Evolutionary conservation across 2,329 filamentous ascomycete species (phyloP).

Genomic region (Neoarthrinium moseri): DNA sequence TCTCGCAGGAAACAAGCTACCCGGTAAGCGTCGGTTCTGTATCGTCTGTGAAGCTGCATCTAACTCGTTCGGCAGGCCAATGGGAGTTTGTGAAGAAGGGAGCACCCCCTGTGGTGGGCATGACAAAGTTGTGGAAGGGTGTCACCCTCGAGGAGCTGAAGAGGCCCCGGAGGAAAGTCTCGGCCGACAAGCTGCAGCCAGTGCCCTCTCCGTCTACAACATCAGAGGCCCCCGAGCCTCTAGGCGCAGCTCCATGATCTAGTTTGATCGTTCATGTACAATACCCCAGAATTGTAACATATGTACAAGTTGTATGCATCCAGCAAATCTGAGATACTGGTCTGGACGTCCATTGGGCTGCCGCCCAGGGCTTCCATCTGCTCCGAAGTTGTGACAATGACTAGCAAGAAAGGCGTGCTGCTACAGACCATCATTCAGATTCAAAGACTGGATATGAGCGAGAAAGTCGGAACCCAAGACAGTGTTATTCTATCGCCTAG

Average conservation of each 20-base stretch:
- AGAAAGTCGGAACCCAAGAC: no score
- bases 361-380: no score
- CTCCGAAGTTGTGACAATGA: no score
- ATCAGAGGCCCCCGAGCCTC: not conserved
- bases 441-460: no score
- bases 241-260: not conserved
- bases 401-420: no score
- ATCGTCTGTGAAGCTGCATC: not conserved
- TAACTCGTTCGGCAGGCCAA: constrained; percentile 49
- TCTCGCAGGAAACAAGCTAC: constrained; percentile 90
- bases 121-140: constrained; percentile 82
- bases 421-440: no score
- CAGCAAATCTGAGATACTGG: no score
- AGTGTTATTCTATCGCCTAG: no score
- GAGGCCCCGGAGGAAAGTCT: constrained; percentile 69
- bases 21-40: constrained; percentile 57
- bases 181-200: constrained; percentile 35
- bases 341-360: no score
- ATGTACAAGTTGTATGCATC: not conserved
- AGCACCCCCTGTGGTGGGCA: constrained; percentile 84
- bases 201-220: constrained; percentile 12
- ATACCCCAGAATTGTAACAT: not conserved
- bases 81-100: constrained; percentile 96
- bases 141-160: constrained; percentile 82
- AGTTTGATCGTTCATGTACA: not conserved